Evolutionary conservation across 257 asterid genomes (phyloP).

Genomic region (Solanum commersonii): DNA sequence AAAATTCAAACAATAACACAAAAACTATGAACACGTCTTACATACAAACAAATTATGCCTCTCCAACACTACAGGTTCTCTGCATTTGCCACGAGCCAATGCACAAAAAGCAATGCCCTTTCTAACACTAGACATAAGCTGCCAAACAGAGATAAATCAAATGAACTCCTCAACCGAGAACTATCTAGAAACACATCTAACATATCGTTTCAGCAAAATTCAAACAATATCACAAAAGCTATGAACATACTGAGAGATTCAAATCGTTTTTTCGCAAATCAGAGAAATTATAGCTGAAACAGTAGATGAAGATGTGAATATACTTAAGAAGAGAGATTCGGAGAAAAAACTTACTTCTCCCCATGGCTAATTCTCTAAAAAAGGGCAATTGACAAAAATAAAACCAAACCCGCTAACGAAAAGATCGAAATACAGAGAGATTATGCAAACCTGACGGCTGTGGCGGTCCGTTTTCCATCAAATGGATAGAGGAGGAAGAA

Average conservation of each 20-base stretch:
- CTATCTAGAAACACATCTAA: not conserved
- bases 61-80: too few species aligned
- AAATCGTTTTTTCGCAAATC: not conserved
- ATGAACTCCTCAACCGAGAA: not conserved
- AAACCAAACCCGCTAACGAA: not conserved
- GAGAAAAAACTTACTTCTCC: constrained; percentile 49
- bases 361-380: constrained; percentile 32
- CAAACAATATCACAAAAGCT: not conserved
- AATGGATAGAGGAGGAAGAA: not conserved
- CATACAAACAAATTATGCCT: too few species aligned
- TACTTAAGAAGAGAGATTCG: not conserved
- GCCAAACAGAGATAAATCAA: not conserved
- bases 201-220: not conserved
- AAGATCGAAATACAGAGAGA: not conserved
- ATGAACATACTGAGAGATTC: not conserved
- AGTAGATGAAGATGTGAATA: too few species aligned
- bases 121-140: too few species aligned
- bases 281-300: not conserved
- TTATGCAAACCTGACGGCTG: not conserved
- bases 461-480: not conserved
- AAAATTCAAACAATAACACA: too few species aligned
- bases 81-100: too few species aligned
- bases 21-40: too few species aligned
- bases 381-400: not conserved
- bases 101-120: too few species aligned